Conservation (phyloP, 768 basidiomycete genomes). For the Trichaptum fuscoviolaceum region DNA sequence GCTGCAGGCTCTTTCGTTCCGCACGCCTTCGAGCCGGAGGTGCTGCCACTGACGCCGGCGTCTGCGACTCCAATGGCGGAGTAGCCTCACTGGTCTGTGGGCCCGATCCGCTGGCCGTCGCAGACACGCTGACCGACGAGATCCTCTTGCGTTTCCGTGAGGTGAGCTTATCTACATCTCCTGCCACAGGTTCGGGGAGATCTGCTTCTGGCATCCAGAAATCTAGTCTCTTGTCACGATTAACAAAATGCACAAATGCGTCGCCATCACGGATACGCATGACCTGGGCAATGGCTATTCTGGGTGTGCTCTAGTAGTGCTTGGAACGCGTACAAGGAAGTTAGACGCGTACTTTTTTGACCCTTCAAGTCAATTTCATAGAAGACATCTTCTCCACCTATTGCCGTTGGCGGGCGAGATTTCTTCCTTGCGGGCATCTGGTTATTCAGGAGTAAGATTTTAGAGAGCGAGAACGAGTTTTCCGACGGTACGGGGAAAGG, state of each 20-base stretch:
- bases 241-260: constrained; percentile 69
- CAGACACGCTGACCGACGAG: constrained; percentile 9
- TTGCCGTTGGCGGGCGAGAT: not conserved
- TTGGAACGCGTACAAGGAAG: not conserved
- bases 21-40: not conserved
- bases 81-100: not conserved
- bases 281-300: constrained; percentile 43
- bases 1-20: constrained; percentile 4
- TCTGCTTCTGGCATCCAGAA: constrained; percentile 58
- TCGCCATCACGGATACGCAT: constrained; percentile 46
- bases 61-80: not conserved
- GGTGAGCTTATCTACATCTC: constrained; percentile 16
- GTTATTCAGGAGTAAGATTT: not conserved
- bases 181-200: constrained; percentile 26
- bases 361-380: not conserved
- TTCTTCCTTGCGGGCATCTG: not conserved
- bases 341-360: not conserved
- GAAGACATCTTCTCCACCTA: not conserved
- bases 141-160: constrained; percentile 23
- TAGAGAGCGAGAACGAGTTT: not conserved
- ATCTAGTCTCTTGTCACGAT: constrained; percentile 67
- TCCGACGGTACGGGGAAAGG: not conserved
- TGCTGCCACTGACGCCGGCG: not conserved
- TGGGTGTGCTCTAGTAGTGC: not conserved
- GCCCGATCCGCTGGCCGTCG: constrained; percentile 11